Base-by-base conservation (phyloP, 768 basidiomycete genomes). In the Leccinum olivaceopallidum region DNA sequence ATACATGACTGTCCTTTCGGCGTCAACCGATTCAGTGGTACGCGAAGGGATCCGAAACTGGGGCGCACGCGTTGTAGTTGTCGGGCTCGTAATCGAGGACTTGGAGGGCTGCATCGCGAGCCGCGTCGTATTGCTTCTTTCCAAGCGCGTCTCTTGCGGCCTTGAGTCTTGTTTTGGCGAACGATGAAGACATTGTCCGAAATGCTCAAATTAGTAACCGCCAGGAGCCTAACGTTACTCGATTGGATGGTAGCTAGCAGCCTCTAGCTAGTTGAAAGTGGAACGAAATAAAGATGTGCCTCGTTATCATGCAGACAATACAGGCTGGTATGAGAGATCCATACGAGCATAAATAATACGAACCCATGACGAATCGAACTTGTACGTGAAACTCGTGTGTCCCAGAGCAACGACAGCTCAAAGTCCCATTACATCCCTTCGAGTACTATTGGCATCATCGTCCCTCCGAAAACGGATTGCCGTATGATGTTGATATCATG, bases 121-220 rank as follows among this genome's bases (percentile, higher is more conserved):
- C 94, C 20, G 75, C 75, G 5, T 77, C 71, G 65, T 84, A 94
- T 62, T 95, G 87, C 70, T 93, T 94, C 71, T 87, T 89, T 13
- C 76, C 78, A 22, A 96, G 76, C 4, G 85, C 81, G 57, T 94
- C 92, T 61, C 90, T 84, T 13, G 92, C 89, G 20, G 81, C 75
- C 74, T 95, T 96, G 65, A 97, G 82, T 71, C 89, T 92, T 39
- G 73, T 75, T 73, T 91, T 95, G 55, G 81, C 79, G 60, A 87
- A 82, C 9, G 67, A 56, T 14, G 72, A 74, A 24, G 73, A 75
- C 74, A 74, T 74, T 28, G 53, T 58, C 36, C 32, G 32, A 34
- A 20, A 22, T 16, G 57, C n/a, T 28, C 26, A 18, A 28, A 22
- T 32, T 32, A 22, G 42, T 28, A 24, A 37, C 36, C 36, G 36